A percentile compares a stretch with the other conserved stretches of the same genome.
phyloP scores from a whole-genome alignment of 345 rosid species.

The Moricandia moricandioides region DNA sequence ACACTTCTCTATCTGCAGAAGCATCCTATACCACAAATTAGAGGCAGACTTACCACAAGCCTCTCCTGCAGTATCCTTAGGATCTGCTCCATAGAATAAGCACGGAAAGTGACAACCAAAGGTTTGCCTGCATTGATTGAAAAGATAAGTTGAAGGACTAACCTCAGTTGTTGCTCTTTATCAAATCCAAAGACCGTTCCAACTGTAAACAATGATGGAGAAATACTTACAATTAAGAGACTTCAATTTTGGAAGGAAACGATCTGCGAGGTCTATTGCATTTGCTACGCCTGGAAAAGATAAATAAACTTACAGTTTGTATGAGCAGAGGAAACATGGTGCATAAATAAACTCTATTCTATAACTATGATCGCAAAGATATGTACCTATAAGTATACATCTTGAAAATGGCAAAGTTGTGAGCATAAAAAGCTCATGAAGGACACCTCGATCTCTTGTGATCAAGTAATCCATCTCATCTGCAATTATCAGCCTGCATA shows the following conservation, averaged over 20 bases:
- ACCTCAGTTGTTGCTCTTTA: background rate
- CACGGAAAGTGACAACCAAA: slow-evolving; percentile 62
- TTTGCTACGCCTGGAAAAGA: slow-evolving; percentile 68
- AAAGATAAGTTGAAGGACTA: background rate
- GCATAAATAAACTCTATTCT: slow-evolving; percentile 13
- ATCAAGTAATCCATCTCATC: slow-evolving; percentile 92
- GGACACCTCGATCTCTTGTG: slow-evolving; percentile 72
- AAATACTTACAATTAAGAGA: slow-evolving; percentile 62
- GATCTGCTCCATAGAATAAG: slow-evolving; percentile 79
- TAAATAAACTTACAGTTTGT: background rate
- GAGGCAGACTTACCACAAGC: slow-evolving; percentile 52
- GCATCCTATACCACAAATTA: background rate
- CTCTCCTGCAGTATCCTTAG: slow-evolving; percentile 73
- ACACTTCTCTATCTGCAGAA: background rate
- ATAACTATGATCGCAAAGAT: background rate
- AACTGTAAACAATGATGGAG: background rate
- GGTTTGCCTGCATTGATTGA: slow-evolving; percentile 61
- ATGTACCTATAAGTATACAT: slow-evolving; percentile 77
- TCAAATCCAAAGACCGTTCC: background rate
- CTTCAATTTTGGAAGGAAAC: slow-evolving; percentile 79
- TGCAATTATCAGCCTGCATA: slow-evolving; percentile 72
- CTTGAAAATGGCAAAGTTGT: slow-evolving; percentile 77
- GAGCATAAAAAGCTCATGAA: slow-evolving; percentile 88
- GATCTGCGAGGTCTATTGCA: slow-evolving; percentile 82
- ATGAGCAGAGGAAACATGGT: slow-evolving; percentile 19